Base-by-base conservation (phyloP, 352 stramenopile genomes). In the Globisporangium solare region DNA sequence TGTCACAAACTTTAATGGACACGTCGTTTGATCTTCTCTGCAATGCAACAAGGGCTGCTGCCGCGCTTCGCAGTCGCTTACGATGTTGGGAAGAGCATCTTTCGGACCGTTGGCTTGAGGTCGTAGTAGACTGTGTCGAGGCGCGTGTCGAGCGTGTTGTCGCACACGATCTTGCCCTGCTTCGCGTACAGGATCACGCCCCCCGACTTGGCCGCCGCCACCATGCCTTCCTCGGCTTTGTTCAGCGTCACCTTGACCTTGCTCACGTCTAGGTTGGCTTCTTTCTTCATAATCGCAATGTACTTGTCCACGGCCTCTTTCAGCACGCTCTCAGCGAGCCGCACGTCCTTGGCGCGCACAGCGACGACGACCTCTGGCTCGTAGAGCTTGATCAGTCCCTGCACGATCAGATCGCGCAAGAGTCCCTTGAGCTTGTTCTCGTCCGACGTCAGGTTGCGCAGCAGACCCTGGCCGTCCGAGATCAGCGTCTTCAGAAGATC, bases 301-400 rank as follows among this genome's bases (percentile, higher is more conserved):
- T 94, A 96, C 69, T 92, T 91, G 64, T 91, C 74, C 52, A 61
- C 74, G 31, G 93, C 95, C 21, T 88, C 82, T 49, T 89, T 82
- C 31, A 98, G 41, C 47, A 98, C 74, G 22, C 75, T 88, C 53
- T 97, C 80, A 0, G 96, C 79, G 15, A 92, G 76, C 17, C 61
- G 68, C 45, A 98, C 79, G 75, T 99, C 97, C 68, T 95, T 85
- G 32, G 77, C 62, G 64, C 96, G 90, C 62, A 94, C 96, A 41
- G 91, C 87, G 17, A 99, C 70, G 18, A 90, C 81, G 37, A 99
- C 89, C 15, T 98, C 89, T 22, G 89, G 76, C 74, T 99, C 97
- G 64, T 97, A 96, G 55, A 99, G 96, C 79, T 99, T 99, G 74
- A 99, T 98, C 37, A 99, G 81, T 18, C 95, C 94, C 76, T 99